Conservation (phyloP, 176 grass and related monocot species). For the Eleusine coracana region DNA sequence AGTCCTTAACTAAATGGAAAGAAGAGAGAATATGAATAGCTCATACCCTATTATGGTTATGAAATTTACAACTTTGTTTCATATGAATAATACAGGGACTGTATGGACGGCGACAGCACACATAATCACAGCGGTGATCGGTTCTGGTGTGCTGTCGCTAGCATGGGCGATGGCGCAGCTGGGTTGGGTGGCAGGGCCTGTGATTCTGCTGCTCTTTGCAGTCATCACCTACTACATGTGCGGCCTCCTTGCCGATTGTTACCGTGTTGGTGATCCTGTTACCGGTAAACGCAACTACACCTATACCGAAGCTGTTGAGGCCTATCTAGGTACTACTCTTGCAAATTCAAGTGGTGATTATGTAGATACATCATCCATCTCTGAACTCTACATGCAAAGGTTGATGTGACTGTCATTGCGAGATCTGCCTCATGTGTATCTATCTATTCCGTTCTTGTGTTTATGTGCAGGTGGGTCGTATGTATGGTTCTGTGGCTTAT, state of each 20-base stretch:
- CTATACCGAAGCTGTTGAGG: slow-evolving; percentile 69
- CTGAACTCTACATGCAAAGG: background rate
- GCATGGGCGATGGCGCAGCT: slow-evolving; percentile 83
- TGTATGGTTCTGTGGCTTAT: slow-evolving; percentile 69
- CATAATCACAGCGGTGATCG: slow-evolving; percentile 89
- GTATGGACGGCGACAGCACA: slow-evolving; percentile 76
- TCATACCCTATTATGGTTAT: background rate
- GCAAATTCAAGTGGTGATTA: background rate
- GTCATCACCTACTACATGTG: slow-evolving; percentile 81
- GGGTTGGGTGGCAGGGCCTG: slow-evolving; percentile 67
- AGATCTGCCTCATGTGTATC: background rate
- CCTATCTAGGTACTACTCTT: slow-evolving; percentile 49
- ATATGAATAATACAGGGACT: slow-evolving; percentile 45
- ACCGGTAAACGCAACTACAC: slow-evolving; percentile 78
- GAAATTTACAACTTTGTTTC: background rate
- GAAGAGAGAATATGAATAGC: background rate
- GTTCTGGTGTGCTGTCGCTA: slow-evolving; percentile 79
- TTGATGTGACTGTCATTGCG: background rate
- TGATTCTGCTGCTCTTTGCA: slow-evolving; percentile 62
- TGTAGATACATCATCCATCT: background rate
- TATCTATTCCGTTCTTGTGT: background rate
- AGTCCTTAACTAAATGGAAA: background rate
- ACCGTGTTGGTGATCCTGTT: slow-evolving; percentile 62
- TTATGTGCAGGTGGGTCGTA: slow-evolving; percentile 27
- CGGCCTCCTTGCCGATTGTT: slow-evolving; percentile 75